phyloP scores from a whole-genome alignment of 2,329 filamentous ascomycete genomes.

The Ophiostoma piceae region DNA sequence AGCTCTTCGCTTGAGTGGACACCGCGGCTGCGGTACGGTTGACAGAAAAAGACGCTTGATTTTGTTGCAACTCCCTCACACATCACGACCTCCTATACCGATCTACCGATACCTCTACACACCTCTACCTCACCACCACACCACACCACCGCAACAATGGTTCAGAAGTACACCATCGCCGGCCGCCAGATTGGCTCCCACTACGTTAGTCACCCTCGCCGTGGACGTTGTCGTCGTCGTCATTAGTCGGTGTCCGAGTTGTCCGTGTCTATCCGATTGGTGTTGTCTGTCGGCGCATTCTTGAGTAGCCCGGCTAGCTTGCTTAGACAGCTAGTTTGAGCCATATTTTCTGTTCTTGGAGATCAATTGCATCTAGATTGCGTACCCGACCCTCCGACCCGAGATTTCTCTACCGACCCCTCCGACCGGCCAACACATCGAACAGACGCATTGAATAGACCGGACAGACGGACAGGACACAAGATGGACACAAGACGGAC shows the following conservation, averaged over 20 bases:
- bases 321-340: neutral
- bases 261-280: slow-evolving; percentile 7
- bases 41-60: slow-evolving; percentile 21
- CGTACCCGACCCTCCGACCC: neutral
- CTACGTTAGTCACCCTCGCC: slow-evolving; percentile 45
- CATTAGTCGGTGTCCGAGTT: neutral
- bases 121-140: slow-evolving; percentile 10
- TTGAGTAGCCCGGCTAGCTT: no score
- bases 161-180: slow-evolving; percentile 50
- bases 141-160: slow-evolving; percentile 35
- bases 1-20: slow-evolving; percentile 11
- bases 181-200: slow-evolving; percentile 58
- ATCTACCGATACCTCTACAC: neutral
- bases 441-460: neutral
- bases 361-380: neutral
- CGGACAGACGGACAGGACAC: neutral
- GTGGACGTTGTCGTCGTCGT: neutral
- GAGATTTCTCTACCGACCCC: neutral
- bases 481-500: neutral
- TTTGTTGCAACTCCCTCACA: slow-evolving; percentile 19
- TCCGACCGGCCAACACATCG: neutral
- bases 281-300: neutral
- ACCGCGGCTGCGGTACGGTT: slow-evolving; percentile 7
- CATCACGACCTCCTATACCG: neutral
- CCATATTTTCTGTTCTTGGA: neutral